Evolutionary conservation across 257 asterid species (phyloP).

Genomic region (Rauvolfia tetraphylla): DNA sequence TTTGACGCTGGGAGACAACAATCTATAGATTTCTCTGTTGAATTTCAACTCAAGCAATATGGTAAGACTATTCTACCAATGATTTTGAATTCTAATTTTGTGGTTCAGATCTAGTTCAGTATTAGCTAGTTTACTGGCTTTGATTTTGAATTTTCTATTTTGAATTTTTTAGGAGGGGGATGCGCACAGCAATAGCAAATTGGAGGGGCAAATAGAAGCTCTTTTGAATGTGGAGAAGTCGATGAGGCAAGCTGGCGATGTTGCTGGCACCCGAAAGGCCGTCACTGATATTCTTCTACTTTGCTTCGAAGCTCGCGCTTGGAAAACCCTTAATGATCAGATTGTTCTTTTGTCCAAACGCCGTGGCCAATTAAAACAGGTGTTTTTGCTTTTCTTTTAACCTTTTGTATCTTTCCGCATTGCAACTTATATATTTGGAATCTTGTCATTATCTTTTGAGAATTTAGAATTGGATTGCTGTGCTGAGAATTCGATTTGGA

Average conservation of each 20-base stretch:
- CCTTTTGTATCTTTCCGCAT: background rate
- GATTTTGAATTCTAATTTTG: slow-evolving; percentile 1
- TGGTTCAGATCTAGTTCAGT: slow-evolving; percentile 5
- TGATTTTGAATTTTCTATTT: slow-evolving; percentile 4
- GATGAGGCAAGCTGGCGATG: slow-evolving; percentile 87
- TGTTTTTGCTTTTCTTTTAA: background rate
- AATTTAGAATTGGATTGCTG: background rate
- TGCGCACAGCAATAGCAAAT: slow-evolving; percentile 22
- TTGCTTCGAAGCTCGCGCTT: slow-evolving; percentile 85
- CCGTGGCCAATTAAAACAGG: slow-evolving; percentile 98
- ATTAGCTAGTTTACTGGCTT: slow-evolving; percentile 27
- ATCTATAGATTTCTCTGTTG: slow-evolving; percentile 10
- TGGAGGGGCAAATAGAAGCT: slow-evolving; percentile 74
- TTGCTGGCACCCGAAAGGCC: slow-evolving; percentile 77
- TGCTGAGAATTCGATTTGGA: background rate
- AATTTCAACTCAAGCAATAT: slow-evolving; percentile 10
- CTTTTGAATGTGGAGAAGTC: slow-evolving; percentile 90
- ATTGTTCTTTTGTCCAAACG: slow-evolving; percentile 85
- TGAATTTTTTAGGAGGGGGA: slow-evolving; percentile 59
- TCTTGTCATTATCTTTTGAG: background rate
- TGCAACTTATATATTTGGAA: background rate
- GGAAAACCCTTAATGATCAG: slow-evolving; percentile 86
- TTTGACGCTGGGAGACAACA: slow-evolving; percentile 15
- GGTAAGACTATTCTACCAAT: slow-evolving; percentile 9
- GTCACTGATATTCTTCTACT: slow-evolving; percentile 81